A percentile compares a stretch with the other conserved stretches of the same genome.
Evolutionary conservation across 2,329 filamentous ascomycete genomes (phyloP).

Genomic region (Aspergillus sp.): DNA sequence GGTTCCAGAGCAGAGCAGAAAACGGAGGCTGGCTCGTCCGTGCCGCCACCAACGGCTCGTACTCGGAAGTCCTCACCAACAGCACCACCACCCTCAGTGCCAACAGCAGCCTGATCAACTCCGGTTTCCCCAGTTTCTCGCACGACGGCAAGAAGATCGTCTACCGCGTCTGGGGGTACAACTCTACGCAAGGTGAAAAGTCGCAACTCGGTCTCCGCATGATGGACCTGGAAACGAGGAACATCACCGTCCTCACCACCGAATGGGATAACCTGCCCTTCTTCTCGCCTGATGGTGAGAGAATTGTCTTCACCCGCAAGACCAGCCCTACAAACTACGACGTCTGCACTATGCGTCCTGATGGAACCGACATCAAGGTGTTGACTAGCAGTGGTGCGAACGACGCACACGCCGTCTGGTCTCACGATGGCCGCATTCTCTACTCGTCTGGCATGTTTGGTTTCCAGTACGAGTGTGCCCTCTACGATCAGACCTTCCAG

Average conservation of each 20-base stretch:
- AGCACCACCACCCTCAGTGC: conserved; percentile 13
- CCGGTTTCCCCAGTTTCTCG: conserved; percentile 38
- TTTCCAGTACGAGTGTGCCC: conserved; percentile 38
- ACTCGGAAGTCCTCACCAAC: conserved; percentile 29
- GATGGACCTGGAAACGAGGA: conserved; percentile 18
- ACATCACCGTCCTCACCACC: conserved; percentile 28
- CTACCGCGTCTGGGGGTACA: conserved; percentile 29
- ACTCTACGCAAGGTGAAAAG: conserved; percentile 5
- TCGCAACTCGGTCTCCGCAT: conserved; percentile 29
- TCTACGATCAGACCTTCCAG: conserved; percentile 43
- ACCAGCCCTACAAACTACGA: conserved; percentile 33
- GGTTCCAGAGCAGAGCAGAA: conserved; percentile 34
- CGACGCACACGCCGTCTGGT: conserved; percentile 44
- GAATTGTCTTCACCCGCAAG: conserved; percentile 37
- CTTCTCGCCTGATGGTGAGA: conserved; percentile 36
- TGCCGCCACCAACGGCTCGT: conserved; percentile 18
- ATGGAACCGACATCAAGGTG: conserved; percentile 32
- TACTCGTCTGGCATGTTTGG: conserved; percentile 41
- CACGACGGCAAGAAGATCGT: conserved; percentile 33
- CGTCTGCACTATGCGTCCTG: conserved; percentile 38
- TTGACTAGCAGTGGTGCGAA: conserved; percentile 35
- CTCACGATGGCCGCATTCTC: conserved; percentile 37
- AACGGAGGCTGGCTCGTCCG: conserved; percentile 17
- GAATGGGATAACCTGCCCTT: conserved; percentile 37
- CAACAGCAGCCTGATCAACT: conserved; percentile 22